These are phyloP conservation scores for Amyloporia xantha DNA, from an alignment of 768 basidiomycete species.

Conservation along the genomic window DNA sequence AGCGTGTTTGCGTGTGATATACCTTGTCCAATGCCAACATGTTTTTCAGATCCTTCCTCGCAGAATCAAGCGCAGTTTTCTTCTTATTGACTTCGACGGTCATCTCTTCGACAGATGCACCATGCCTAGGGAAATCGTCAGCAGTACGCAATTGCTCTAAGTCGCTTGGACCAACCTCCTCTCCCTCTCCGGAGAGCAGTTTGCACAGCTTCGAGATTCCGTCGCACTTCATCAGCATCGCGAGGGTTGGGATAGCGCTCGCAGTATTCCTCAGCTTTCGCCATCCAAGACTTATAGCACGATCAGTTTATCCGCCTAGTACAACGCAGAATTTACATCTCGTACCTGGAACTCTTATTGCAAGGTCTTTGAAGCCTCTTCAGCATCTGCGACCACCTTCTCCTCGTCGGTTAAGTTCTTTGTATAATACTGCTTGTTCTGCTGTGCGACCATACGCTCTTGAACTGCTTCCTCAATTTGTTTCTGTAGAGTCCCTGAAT, in stretches of 20 bases:
- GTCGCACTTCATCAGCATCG: conserved; percentile 46
- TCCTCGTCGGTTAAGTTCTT: conserved; percentile 48
- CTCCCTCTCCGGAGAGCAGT: conserved; percentile 63
- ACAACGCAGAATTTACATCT: neutral
- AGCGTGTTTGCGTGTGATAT: conserved; percentile 5
- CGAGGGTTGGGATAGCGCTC: conserved; percentile 56
- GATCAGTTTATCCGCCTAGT: neutral
- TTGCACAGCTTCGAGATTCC: conserved; percentile 55
- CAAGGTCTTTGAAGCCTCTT: conserved; percentile 42
- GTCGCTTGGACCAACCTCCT: conserved; percentile 41
- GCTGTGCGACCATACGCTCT: conserved; percentile 45
- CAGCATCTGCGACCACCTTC: conserved; percentile 35
- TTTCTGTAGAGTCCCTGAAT: conserved; percentile 33
- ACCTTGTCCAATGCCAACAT: conserved; percentile 65
- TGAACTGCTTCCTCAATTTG: conserved; percentile 43
- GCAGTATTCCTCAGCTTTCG: conserved; percentile 57
- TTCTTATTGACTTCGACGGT: conserved; percentile 62
- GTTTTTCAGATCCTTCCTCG: conserved; percentile 54
- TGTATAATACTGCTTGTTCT: conserved; percentile 38
- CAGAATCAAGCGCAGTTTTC: conserved; percentile 50
- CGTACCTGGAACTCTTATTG: conserved; percentile 57
- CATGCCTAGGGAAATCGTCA: conserved; percentile 44
- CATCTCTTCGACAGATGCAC: conserved; percentile 74
- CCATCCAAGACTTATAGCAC: conserved; percentile 51
- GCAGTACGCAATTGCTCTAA: neutral